Evolutionary conservation across 2,329 filamentous ascomycete species (phyloP), one percentile per base, ranked within the genome.

Genomic region (Myotisia sp.): DNA sequence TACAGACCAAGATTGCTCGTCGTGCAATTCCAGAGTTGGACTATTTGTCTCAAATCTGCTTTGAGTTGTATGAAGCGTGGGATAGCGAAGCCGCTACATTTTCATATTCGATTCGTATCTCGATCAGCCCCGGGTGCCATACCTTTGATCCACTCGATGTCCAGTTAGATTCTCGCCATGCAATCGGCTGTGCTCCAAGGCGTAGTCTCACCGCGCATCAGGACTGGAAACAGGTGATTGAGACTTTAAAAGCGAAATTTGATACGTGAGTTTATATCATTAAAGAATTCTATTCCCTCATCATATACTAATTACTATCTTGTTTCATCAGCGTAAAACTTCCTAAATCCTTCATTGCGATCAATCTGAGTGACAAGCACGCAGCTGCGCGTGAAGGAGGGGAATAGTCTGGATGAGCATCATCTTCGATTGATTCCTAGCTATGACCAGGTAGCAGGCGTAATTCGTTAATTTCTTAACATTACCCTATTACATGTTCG

Each of bases 141-240:
- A 86, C 92, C 8, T 92, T 87, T 54, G 90, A 95, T 56, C 90
- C 90, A 4, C 68, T 98, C 18, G 87, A 98, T 53, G 86, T 98
- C 44, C 85, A 93, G 62, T 74, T 98, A 18, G 90, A 98, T 56
- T 90, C 82, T 47, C 83, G 90, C 48, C 90, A 98, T 56, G 92
- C 85, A 56, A 98, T 98, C 48, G 86, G 87, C 26, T 92, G 82
- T 53, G 84, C 87, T 5, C 85, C 84, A n/a, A 70, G 86, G 42
- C 71, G 90, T 42, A 92, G 83, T 52, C 63, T 98, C 48, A 95
- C 87, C 3, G 73, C 82, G 2, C 92, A 98, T 59, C 76, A 76
- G 23, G 83, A 98, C 56, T 98, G 90, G 87, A 87, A 92, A 59
- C 74, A 87, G 48, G 82, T 98, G n/a, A 82, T 98, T 45, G 86